Percentiles rank a stretch among this genome's conserved stretches.
phyloP scores from a whole-genome alignment of 2,329 filamentous ascomycete genomes.

The Aspergillus ruber region DNA sequence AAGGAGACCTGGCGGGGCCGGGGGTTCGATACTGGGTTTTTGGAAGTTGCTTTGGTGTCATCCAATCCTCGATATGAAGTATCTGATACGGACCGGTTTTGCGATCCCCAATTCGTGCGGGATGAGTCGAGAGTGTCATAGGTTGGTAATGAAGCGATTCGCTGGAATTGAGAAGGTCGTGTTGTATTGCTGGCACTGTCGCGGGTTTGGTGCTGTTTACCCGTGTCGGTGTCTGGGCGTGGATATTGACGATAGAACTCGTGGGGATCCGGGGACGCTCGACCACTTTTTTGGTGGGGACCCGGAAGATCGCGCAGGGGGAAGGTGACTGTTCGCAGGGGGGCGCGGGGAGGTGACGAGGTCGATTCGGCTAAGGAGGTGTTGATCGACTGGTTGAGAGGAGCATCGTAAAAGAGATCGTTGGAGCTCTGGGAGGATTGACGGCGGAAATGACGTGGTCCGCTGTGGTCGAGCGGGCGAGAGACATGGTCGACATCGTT shows the following conservation, averaged over 20 bases:
- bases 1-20: slow-evolving; percentile 59
- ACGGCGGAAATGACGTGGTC: slow-evolving; percentile 23
- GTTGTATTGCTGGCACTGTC: slow-evolving; percentile 9
- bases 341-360: slow-evolving; percentile 12
- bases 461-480: slow-evolving; percentile 25
- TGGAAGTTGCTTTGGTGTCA: neutral
- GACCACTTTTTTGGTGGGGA: slow-evolving; percentile 8
- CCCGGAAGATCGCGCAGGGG: slow-evolving; percentile 12
- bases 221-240: slow-evolving; percentile 24
- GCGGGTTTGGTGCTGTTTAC: slow-evolving; percentile 13
- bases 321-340: slow-evolving; percentile 11
- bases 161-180: slow-evolving; percentile 10
- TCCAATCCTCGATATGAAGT: slow-evolving; percentile 15
- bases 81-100: slow-evolving; percentile 28
- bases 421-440: slow-evolving; percentile 22
- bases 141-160: neutral
- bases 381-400: slow-evolving; percentile 17
- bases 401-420: slow-evolving; percentile 18
- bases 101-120: slow-evolving; percentile 13
- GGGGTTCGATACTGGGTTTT: slow-evolving; percentile 7
- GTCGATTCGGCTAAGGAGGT: slow-evolving; percentile 20
- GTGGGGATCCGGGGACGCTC: slow-evolving; percentile 40
- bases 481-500: slow-evolving; percentile 36
- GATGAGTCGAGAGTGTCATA: slow-evolving; percentile 14
- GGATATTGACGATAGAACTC: slow-evolving; percentile 47